Conservation (phyloP, 1,284 basidiomycete genomes). For the Leccinum subfulvum region DNA sequence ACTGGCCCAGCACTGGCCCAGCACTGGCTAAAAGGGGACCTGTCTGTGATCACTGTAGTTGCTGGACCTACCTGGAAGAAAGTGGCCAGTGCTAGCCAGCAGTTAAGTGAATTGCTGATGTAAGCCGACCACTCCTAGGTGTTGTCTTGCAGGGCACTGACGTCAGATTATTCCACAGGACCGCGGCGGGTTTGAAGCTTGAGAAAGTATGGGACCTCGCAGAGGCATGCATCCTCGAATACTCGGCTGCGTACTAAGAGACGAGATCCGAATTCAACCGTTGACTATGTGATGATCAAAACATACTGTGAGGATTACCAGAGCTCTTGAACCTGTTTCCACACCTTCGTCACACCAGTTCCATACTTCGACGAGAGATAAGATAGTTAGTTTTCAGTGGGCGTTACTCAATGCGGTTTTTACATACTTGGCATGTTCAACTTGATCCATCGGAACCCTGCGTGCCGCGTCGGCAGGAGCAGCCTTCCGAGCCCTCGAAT, state of each 20-base stretch:
- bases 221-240: conserved; percentile 32
- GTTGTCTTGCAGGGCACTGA: conserved; percentile 5
- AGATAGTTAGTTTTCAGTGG: conserved; percentile 1
- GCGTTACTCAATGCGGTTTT: not conserved
- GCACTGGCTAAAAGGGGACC: too few species aligned
- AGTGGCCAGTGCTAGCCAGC: too few species aligned
- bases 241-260: conserved; percentile 21
- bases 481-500: conserved; percentile 14
- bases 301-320: conserved; percentile 19
- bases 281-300: conserved; percentile 1
- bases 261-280: not conserved
- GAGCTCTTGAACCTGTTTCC: conserved; percentile 41
- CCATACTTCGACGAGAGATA: conserved; percentile 44
- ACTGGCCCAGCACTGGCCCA: too few species aligned
- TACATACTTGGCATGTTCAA: conserved; percentile 64
- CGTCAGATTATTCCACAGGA: conserved; percentile 4
- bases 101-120: too few species aligned
- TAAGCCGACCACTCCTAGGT: too few species aligned
- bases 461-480: conserved; percentile 19
- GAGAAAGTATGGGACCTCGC: conserved; percentile 36
- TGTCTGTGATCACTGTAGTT: too few species aligned
- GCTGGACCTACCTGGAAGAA: too few species aligned
- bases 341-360: conserved; percentile 62
- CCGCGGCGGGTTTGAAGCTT: conserved; percentile 25
- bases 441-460: conserved; percentile 58